These are phyloP conservation scores for Fusarium bulbicola DNA, from an alignment of 2,329 filamentous ascomycete genomes.

Conservation along the genomic window DNA sequence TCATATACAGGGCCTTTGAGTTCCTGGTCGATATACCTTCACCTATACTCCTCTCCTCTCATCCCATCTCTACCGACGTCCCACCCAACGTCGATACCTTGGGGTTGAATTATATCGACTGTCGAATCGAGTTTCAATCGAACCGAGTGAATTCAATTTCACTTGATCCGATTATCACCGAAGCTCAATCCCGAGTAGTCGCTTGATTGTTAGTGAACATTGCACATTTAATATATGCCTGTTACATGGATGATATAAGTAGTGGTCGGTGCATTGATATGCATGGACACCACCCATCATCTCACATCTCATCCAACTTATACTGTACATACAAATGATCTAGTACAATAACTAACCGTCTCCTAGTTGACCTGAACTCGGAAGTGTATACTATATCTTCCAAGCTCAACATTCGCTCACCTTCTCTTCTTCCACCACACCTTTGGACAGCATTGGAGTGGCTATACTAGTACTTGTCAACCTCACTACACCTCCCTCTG, in stretches of 20 bases:
- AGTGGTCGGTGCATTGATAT: not conserved
- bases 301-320: not conserved
- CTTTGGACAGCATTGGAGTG: not conserved
- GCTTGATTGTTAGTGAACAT: conserved; percentile 32
- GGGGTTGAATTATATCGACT: conserved; percentile 1
- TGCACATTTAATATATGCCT: not conserved
- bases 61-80: conserved; percentile 4
- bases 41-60: not conserved
- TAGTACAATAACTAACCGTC: conserved; percentile 9
- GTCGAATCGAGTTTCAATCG: not conserved
- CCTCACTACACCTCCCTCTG: not conserved
- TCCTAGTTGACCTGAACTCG: conserved; percentile 3
- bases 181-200: conserved; percentile 14
- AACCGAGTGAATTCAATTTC: conserved; percentile 8
- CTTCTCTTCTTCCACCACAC: conserved; percentile 11
- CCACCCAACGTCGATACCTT: conserved; percentile 9
- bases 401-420: conserved; percentile 8
- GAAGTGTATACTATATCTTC: not conserved
- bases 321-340: not conserved
- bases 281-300: not conserved
- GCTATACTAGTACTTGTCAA: not conserved
- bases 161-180: conserved; percentile 1
- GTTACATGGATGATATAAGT: conserved; percentile 3
- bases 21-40: conserved; percentile 38
- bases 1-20: conserved; percentile 36